Evolutionary conservation across 2,329 filamentous ascomycete species (phyloP), one percentile per base, ranked within the genome.

Genomic region (Aspergillus sp.): DNA sequence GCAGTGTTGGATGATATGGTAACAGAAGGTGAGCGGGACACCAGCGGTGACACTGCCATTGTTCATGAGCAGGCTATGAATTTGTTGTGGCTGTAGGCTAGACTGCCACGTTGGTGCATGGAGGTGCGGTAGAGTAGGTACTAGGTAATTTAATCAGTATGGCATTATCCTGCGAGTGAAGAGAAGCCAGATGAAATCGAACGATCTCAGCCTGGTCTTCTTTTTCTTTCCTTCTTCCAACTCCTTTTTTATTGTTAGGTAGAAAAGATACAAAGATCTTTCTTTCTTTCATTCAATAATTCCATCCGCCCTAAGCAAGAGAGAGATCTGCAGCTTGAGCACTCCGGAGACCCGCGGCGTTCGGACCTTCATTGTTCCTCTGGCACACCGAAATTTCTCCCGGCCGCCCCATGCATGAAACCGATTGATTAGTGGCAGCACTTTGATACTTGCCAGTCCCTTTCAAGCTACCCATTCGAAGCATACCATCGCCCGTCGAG

Each of bases 21-120:
- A 18, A 70, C 67, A 31, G 73, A 71, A 14, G 76, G 74, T 9
- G 77, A 75, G 47, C 69, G 73, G 49, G 76, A 70, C 62, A 73
- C 62, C 22, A 79, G 71, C 51, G 80, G 80, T 59, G 80, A 81
- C 16, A 76, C 70, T 31, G 76, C 73, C 78, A 80, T 77, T 26
- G n/a, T 42, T 60, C 24, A 36, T 32, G 22, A 16, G 2, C 20
- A 10, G 42, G 42, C 16, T 46, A 46, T 46, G 10, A 3, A 18
- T 20, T 4, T 16, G 4, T 36, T 14, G 32, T 36, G 32, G 14
- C 14, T 36, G 32, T 36, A 36, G 32, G 32, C 32, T 16, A 14
- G 32, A 36, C 32, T 12, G 32, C 32, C 32, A 36, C 32, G 32
- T 36, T 36, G 12, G 12, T 36, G 32, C 10, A 36, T 36, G 32